Conservation (phyloP, 495 filamentous ascomycete species). For the Aspergillus sparsus region DNA sequence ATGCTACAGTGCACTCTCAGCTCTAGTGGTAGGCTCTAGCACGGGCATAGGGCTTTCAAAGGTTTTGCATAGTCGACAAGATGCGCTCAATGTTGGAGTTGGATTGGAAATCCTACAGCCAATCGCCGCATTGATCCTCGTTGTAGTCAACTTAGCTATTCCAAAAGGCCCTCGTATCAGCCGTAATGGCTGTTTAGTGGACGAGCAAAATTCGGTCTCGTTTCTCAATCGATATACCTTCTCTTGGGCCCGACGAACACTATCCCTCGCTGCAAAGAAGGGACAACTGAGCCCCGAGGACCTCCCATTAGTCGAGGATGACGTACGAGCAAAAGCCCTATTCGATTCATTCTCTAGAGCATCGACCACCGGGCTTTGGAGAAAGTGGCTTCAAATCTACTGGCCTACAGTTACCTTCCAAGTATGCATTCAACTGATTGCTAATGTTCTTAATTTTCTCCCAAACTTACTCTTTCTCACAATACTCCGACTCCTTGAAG, state of each 20-base stretch:
- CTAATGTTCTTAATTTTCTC: constrained; percentile 8
- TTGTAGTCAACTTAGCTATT: constrained; percentile 29
- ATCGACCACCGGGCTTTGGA: constrained; percentile 10
- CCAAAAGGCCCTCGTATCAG: constrained; percentile 64
- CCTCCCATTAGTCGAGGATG: constrained; percentile 37
- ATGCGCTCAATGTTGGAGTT: background rate
- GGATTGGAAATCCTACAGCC: constrained; percentile 10
- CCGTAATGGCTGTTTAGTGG: constrained; percentile 52
- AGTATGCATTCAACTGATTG: constrained; percentile 11
- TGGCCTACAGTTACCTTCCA: constrained; percentile 13
- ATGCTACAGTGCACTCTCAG: constrained; percentile 11
- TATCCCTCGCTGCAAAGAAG: constrained; percentile 53
- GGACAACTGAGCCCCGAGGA: constrained; percentile 58
- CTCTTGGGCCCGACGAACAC: constrained; percentile 53
- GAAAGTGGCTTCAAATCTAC: constrained; percentile 16
- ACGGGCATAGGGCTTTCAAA: background rate
- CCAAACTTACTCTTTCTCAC: constrained; percentile 16
- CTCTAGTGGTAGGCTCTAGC: background rate
- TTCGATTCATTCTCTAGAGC: constrained; percentile 5
- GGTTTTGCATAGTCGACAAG: background rate
- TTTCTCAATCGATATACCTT: constrained; percentile 61
- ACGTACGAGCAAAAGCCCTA: constrained; percentile 15
- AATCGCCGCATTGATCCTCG: constrained; percentile 8
- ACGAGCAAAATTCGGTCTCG: constrained; percentile 57
- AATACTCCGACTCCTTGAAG: constrained; percentile 19